Conservation (phyloP, 805 yeast genomes). For the Candida germanica region DNA sequence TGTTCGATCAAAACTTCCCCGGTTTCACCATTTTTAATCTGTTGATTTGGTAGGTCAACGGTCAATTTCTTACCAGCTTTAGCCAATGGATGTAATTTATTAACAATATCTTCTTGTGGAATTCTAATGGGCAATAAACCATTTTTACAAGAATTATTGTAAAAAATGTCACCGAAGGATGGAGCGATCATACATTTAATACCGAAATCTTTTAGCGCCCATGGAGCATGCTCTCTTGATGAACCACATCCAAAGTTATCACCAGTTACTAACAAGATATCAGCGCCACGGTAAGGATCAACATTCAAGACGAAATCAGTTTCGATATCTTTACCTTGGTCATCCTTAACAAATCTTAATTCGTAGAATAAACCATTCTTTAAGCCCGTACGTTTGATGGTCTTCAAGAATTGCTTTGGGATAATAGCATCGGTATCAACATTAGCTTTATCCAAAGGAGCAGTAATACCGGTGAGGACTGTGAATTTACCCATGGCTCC, state of each 20-base stretch:
- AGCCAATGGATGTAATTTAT: slow-evolving; percentile 79
- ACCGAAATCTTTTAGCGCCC: slow-evolving; percentile 98
- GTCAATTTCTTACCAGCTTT: slow-evolving; percentile 66
- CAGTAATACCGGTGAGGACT: slow-evolving; percentile 80
- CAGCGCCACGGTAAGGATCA: slow-evolving; percentile 75
- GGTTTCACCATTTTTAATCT: slow-evolving; percentile 65
- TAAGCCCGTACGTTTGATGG: slow-evolving; percentile 96
- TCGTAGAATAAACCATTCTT: slow-evolving; percentile 88
- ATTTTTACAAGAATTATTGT: slow-evolving; percentile 95
- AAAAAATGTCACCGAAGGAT: slow-evolving; percentile 96
- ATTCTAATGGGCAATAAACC: slow-evolving; percentile 91
- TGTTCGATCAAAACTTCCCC: slow-evolving; percentile 65
- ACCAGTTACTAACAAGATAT: slow-evolving; percentile 87
- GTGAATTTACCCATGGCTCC: slow-evolving; percentile 72
- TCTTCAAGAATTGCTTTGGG: slow-evolving; percentile 96
- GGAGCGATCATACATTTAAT: slow-evolving; percentile 95
- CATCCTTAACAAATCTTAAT: slow-evolving; percentile 64
- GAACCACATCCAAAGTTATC: slow-evolving; percentile 99
- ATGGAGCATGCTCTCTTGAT: slow-evolving; percentile 98
- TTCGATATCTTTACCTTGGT: slow-evolving; percentile 66
- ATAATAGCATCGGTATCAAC: slow-evolving; percentile 98
- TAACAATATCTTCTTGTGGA: slow-evolving; percentile 69
- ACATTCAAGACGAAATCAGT: slow-evolving; percentile 92
- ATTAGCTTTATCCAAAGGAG: slow-evolving; percentile 91
- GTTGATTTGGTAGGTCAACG: slow-evolving; percentile 85